Percentiles rank a stretch among this genome's conserved stretches.
Evolutionary conservation across 1,139 yeast species (phyloP).

Genomic region (Candida sp.): DNA sequence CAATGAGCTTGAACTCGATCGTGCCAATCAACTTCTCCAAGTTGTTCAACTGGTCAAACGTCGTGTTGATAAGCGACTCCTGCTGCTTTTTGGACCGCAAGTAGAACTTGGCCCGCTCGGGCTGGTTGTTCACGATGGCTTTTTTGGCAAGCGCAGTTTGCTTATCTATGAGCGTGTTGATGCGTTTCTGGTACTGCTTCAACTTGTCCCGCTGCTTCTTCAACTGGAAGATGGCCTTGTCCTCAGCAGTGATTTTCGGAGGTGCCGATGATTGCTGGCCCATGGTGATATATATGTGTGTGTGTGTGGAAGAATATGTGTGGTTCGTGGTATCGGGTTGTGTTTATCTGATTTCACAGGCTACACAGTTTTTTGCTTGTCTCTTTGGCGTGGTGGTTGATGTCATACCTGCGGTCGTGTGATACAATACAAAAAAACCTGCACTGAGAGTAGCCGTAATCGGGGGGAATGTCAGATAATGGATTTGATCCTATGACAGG

Average conservation of each 20-base stretch:
- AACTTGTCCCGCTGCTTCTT: slow-evolving; percentile 89
- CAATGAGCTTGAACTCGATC: slow-evolving; percentile 89
- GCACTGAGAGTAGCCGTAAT: no score
- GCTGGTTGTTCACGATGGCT: slow-evolving; percentile 58
- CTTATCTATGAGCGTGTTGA: slow-evolving; percentile 56
- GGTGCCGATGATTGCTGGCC: slow-evolving; percentile 53
- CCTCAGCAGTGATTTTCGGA: slow-evolving; percentile 73
- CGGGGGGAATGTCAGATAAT: no score
- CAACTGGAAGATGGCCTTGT: slow-evolving; percentile 81
- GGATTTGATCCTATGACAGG: no score
- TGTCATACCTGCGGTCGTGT: no score
- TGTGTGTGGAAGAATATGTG: background rate
- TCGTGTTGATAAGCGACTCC: slow-evolving; percentile 64
- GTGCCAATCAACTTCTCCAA: slow-evolving; percentile 74
- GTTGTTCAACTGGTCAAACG: slow-evolving; percentile 78
- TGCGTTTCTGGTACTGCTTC: slow-evolving; percentile 70
- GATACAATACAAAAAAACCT: no score
- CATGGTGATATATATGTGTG: slow-evolving; percentile 26
- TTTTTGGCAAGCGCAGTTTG: slow-evolving; percentile 64
- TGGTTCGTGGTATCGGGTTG: background rate
- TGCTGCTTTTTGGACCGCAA: slow-evolving; percentile 84
- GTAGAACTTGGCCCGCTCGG: slow-evolving; percentile 68
- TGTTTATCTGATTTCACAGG: no score
- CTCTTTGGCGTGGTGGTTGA: background rate
- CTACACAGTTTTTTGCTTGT: no score